Percentiles rank a stretch among this genome's conserved stretches.
Evolutionary conservation across 1,284 basidiomycete species (phyloP).

Genomic region (Volvariella volvacea): DNA sequence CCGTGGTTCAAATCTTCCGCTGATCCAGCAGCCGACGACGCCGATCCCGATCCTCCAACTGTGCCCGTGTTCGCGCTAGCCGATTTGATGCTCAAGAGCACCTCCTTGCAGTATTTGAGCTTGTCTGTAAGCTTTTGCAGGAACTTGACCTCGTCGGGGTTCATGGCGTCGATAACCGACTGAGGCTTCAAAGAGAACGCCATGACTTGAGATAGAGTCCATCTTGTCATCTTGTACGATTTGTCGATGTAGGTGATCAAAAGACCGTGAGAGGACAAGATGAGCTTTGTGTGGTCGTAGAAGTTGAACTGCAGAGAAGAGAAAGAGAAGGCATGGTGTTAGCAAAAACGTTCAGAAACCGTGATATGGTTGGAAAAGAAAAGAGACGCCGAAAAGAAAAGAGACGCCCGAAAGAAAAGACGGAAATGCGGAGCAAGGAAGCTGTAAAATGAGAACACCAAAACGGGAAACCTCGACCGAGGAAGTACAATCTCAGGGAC

Average conservation of each 20-base stretch:
- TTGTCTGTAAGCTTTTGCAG: constrained; percentile 65
- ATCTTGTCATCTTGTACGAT: constrained; percentile 73
- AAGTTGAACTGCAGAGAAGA: constrained; percentile 80
- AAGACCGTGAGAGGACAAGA: constrained; percentile 77
- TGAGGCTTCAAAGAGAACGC: constrained; percentile 35
- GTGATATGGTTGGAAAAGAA: too few relatives aligned
- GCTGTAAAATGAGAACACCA: too few relatives aligned
- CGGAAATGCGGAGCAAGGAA: too few relatives aligned
- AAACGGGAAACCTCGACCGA: too few relatives aligned
- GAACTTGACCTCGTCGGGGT: constrained; percentile 53
- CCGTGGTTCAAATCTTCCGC: too few relatives aligned
- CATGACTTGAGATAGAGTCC: constrained; percentile 74
- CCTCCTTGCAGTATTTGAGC: constrained; percentile 78
- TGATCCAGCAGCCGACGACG: too few relatives aligned
- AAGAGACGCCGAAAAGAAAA: too few relatives aligned
- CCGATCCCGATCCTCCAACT: constrained; percentile 1
- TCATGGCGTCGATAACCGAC: constrained; percentile 15
- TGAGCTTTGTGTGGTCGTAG: constrained; percentile 94
- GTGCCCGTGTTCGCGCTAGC: constrained; percentile 24
- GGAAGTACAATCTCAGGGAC: too few relatives aligned
- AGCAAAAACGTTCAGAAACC: too few relatives aligned
- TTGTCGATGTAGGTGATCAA: constrained; percentile 88
- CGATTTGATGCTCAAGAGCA: constrained; percentile 56
- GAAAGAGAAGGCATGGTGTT: too few relatives aligned
- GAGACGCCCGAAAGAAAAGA: too few relatives aligned